Percentiles rank a stretch among this genome's conserved stretches.
phyloP scores from a whole-genome alignment of 129 eudicot species.

The Centaurea solstitialis region DNA sequence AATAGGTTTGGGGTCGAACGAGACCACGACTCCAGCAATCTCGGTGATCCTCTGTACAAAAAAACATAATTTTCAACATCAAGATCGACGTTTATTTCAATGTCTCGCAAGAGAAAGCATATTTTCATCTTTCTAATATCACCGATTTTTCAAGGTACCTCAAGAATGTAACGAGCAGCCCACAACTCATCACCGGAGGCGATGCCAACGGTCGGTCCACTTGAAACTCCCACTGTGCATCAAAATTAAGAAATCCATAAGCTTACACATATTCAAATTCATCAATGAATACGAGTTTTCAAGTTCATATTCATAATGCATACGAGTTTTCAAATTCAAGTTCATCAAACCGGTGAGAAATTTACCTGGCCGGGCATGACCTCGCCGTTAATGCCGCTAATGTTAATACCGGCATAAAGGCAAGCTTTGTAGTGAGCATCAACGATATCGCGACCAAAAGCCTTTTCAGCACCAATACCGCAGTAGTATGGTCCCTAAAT shows the following conservation, averaged over 20 bases:
- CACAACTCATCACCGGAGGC: slow-evolving; percentile 91
- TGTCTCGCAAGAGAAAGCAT: background rate
- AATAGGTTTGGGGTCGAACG: slow-evolving; percentile 95
- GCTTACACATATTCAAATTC: background rate
- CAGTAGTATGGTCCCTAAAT: slow-evolving; percentile 93
- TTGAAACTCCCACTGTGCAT: slow-evolving; percentile 88
- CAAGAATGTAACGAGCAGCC: slow-evolving; percentile 94
- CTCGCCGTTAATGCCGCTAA: slow-evolving; percentile 86
- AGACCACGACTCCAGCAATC: slow-evolving; percentile 83
- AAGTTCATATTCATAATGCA: background rate
- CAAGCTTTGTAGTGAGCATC: slow-evolving; percentile 95
- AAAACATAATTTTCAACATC: background rate
- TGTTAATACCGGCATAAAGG: slow-evolving; percentile 82
- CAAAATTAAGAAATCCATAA: background rate
- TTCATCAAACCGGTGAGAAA: slow-evolving; percentile 1
- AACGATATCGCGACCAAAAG: slow-evolving; percentile 82
- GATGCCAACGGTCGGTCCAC: slow-evolving; percentile 97
- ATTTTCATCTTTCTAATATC: background rate
- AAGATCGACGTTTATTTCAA: background rate
- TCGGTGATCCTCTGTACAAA: slow-evolving; percentile 86
- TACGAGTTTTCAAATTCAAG: background rate
- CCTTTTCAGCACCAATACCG: slow-evolving; percentile 86
- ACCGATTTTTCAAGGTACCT: slow-evolving; percentile 44
- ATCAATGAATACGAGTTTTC: background rate
- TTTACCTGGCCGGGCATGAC: slow-evolving; percentile 96